A percentile compares a stretch with the other conserved stretches of the same genome.
phyloP scores from a whole-genome alignment of 2,329 filamentous ascomycete species.

The Curvularia hawaiiensis region DNA sequence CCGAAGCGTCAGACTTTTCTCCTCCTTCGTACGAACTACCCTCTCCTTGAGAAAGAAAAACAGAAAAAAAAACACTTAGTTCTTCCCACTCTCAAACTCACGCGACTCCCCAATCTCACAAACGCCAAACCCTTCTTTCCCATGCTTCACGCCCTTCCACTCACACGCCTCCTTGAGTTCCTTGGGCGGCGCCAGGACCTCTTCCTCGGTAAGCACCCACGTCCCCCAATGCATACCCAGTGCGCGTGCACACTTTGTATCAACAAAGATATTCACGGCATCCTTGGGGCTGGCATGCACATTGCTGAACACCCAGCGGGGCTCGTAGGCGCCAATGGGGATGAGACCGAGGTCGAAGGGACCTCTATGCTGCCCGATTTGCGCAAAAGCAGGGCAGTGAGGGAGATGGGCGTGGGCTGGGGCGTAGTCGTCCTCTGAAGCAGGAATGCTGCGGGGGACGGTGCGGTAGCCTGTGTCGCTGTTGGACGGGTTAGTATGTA shows the following conservation, averaged over 20 bases:
- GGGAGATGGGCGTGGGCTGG: conserved; percentile 68
- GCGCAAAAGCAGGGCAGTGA: conserved; percentile 79
- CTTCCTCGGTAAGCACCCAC: conserved; percentile 85
- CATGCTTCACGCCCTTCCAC: conserved; percentile 72
- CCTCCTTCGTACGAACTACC: not conserved
- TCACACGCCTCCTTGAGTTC: conserved; percentile 74
- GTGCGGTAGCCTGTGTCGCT: conserved; percentile 90
- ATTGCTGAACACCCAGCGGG: conserved; percentile 73
- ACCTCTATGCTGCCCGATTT: conserved; percentile 79
- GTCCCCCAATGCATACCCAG: conserved; percentile 91
- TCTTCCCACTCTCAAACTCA: conserved; percentile 59
- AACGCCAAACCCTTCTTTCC: conserved; percentile 82
- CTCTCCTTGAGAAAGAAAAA: not conserved
- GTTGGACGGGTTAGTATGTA: not conserved
- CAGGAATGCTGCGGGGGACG: conserved; percentile 67
- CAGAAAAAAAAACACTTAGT: not conserved
- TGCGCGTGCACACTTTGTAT: conserved; percentile 77
- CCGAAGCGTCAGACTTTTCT: not conserved
- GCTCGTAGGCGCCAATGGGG: conserved; percentile 88
- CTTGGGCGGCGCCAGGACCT: conserved; percentile 80
- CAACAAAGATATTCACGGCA: conserved; percentile 84
- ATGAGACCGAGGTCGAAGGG: conserved; percentile 92
- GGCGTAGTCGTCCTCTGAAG: conserved; percentile 72
- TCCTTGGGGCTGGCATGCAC: conserved; percentile 90
- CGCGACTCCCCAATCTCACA: conserved; percentile 81